These are phyloP conservation scores for Phyllosticta citrichinensis DNA, from an alignment of 2,329 filamentous ascomycete genomes.

Conservation along the genomic window DNA sequence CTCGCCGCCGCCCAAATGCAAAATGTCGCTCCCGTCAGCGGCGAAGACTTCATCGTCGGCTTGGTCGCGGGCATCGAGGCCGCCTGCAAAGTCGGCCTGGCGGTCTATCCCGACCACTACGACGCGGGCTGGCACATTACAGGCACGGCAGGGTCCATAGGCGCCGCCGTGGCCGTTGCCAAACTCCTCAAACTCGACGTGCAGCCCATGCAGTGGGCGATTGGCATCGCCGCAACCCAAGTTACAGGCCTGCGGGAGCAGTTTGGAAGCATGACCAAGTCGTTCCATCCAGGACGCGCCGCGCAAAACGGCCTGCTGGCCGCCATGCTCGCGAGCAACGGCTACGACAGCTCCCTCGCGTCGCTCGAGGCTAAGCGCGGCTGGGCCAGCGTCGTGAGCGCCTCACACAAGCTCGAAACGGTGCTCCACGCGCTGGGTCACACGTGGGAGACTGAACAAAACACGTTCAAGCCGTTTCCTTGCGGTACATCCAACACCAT, in stretches of 20 bases:
- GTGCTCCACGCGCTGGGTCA: constrained; percentile 28
- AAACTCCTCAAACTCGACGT: constrained; percentile 36
- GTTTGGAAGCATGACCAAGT: constrained; percentile 48
- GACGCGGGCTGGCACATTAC: constrained; percentile 49
- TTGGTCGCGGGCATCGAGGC: constrained; percentile 44
- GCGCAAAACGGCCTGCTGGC: constrained; percentile 43
- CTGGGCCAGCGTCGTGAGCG: constrained; percentile 44
- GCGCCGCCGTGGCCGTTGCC: constrained; percentile 42
- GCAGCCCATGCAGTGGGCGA: constrained; percentile 37
- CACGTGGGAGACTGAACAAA: constrained; percentile 44
- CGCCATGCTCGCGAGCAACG: constrained; percentile 36
- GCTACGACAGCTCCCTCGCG: constrained; percentile 39
- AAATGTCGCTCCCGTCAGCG: constrained; percentile 25
- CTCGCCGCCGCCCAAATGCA: constrained; percentile 38
- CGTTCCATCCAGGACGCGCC: constrained; percentile 44
- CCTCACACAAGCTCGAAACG: constrained; percentile 30
- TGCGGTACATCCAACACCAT: constrained; percentile 26
- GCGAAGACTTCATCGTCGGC: constrained; percentile 41
- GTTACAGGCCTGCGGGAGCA: constrained; percentile 45
- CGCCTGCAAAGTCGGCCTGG: constrained; percentile 42
- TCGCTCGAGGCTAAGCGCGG: constrained; percentile 44
- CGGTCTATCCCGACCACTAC: constrained; percentile 46
- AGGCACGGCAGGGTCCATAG: constrained; percentile 41
- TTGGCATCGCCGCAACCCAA: constrained; percentile 44
- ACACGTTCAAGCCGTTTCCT: constrained; percentile 48